Conservation (phyloP, 352 stramenopile genomes). For the Globisporangium recalcitrans region DNA sequence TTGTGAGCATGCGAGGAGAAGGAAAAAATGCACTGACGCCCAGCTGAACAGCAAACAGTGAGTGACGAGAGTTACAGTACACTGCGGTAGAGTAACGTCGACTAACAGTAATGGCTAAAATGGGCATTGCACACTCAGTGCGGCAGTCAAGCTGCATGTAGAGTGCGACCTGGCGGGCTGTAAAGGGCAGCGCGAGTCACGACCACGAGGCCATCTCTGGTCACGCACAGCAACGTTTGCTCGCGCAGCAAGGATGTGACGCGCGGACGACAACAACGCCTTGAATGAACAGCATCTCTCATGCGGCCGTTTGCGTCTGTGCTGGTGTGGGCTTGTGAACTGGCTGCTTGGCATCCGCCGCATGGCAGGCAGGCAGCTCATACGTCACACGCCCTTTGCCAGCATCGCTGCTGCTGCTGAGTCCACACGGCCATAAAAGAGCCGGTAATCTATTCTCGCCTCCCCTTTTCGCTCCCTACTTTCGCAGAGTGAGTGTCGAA, state of each 20-base stretch:
- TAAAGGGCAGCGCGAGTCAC: slow-evolving; percentile 1
- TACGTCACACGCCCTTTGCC: not conserved
- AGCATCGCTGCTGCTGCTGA: not conserved
- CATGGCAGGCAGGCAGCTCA: not conserved
- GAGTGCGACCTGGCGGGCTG: slow-evolving; percentile 2
- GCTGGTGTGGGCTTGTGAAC: slow-evolving; percentile 2
- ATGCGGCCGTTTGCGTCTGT: not conserved
- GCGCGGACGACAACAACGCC: not conserved
- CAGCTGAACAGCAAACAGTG: not conserved
- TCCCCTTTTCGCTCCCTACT: not conserved
- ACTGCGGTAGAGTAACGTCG: slow-evolving; percentile 1
- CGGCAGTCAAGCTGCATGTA: not conserved
- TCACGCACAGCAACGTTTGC: not conserved
- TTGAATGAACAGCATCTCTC: slow-evolving; percentile 1
- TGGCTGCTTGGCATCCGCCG: slow-evolving; percentile 2
- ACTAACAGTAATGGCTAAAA: not conserved
- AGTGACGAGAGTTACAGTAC: not conserved
- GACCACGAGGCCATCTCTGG: not conserved
- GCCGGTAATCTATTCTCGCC: not conserved
- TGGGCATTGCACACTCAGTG: not conserved
- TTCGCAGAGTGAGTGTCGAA: not conserved
- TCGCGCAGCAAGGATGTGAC: not conserved
- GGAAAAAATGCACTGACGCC: not conserved
- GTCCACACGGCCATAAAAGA: not conserved
- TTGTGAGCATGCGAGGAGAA: not conserved